Evolutionary conservation across 1,284 basidiomycete genomes (phyloP), one percentile per base, ranked within the genome.

Genomic region (Puccinia hordei): DNA sequence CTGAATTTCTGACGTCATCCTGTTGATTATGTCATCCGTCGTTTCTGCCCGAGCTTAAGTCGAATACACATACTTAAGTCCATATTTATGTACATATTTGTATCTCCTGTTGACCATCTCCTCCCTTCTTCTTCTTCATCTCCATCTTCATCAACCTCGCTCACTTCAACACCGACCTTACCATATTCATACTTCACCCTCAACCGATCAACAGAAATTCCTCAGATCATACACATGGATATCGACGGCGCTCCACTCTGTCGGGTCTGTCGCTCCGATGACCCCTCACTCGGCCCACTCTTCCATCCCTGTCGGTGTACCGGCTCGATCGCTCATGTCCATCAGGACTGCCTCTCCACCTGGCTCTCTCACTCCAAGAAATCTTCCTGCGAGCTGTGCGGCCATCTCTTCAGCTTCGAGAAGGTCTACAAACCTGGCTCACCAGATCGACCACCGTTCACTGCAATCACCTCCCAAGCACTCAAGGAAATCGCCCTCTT

Each of bases 241-340:
- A 33, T 73, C 35, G 76, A 78, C 30, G 63, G 27, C n/a, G 44
- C 65, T 6, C 76, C 76, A 84, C 92, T 92, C 84, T 95, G 93
- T 86, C 90, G 94, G 83, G 95, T 95, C 86, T 95, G 93, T 88
- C 93, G 93, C 84, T 91, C 90, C 73, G 93, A 92, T 65, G 92
- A 91, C 57, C 95, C 98, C 85, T 90, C 90, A 35, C 91, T 90
- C 82, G 92, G 93, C 82, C 94, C 95, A 19, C 90, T 98, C 78
- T 97, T 95, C 86, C 90, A 96, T 86, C 96, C 96, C 2, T 99
- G 96, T 88, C 96, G 94, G 88, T 99, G 96, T 86, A 94, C 94
- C 19, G 96, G 96, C 27, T 95, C 94, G 6, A 98, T 99, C 81
- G 90, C 93, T 78, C 95, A 93, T 85, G 95, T 96, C 63, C 95